Conservation (phyloP, 441 rosid genomes). For the Eruca vesicaria region DNA sequence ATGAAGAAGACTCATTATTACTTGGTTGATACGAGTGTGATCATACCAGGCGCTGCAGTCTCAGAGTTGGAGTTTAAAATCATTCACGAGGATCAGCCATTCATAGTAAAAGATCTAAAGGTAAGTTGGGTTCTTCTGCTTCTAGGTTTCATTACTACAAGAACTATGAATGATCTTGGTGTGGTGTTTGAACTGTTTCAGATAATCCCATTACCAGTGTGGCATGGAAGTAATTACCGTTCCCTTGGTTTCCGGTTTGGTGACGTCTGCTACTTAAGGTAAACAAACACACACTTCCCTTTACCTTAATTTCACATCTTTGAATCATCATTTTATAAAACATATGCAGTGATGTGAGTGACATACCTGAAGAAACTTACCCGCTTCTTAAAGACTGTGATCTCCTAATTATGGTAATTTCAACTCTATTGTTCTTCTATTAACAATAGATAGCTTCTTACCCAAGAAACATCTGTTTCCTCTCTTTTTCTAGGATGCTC, state of each 20-base stretch:
- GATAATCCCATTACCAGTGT: conserved; percentile 88
- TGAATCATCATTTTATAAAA: background rate
- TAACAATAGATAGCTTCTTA: conserved; percentile 1
- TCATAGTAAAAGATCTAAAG: conserved; percentile 63
- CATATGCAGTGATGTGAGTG: conserved; percentile 74
- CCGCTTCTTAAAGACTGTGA: conserved; percentile 67
- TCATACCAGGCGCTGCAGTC: conserved; percentile 91
- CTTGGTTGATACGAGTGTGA: conserved; percentile 79
- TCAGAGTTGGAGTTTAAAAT: conserved; percentile 78
- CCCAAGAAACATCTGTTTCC: conserved; percentile 9
- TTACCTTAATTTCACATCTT: background rate
- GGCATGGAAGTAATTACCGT: conserved; percentile 83
- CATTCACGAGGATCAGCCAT: conserved; percentile 80
- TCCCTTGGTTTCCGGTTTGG: conserved; percentile 94
- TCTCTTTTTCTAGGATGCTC: conserved; percentile 61
- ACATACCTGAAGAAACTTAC: conserved; percentile 89
- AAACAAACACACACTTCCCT: conserved; percentile 6
- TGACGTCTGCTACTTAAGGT: conserved; percentile 85
- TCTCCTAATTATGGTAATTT: conserved; percentile 61
- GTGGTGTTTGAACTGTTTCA: conserved; percentile 36
- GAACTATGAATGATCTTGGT: background rate
- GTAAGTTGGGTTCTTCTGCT: conserved; percentile 30
- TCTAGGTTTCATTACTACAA: background rate
- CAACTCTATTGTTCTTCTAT: background rate
- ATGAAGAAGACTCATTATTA: conserved; percentile 97